Base-by-base conservation (phyloP, 1,284 basidiomycete genomes). In the Apiotrichum akiyoshidainum region DNA sequence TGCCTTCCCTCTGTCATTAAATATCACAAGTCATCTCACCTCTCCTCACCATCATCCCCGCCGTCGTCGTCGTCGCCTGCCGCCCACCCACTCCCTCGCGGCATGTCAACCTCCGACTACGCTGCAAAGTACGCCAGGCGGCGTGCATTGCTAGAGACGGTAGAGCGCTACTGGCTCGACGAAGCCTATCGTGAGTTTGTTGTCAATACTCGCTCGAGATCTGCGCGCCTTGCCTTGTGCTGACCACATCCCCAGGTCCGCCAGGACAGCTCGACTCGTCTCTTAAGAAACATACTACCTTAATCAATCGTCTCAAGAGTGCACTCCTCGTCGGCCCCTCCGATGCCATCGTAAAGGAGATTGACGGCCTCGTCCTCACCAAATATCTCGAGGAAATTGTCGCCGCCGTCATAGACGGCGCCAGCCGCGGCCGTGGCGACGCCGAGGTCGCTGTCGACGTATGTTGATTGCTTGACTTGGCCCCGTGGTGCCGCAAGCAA, bases 321-420 rank as follows among this genome's bases (percentile, higher is more conserved):
- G 62, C 69, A 0, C 61, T 78, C 5, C 68, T 78, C n/a, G 64
- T 73, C 22, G 74, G 74, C 17, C 74, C 75, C 1, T 49, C 74
- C 1, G 90, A 92, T 65, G 86, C 89, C 68, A 85, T 96, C 59
- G 80, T 94, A 70, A 95, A 94, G 77, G 96, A 99, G 70, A 86
- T 96, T 63, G 87, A 90, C 60, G 83, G 86, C 0, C 83, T 99
- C 48, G 88, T 91, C 5, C 82, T 99, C 50, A 92, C 92, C 78
- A 99, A 97, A 77, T 98, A 99, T 74, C 83, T 95, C 54, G 94
- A 97, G 68, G 96, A 99, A 79, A 87, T 98, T 61, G 88, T 90
- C 1, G 86, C 87, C 13, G 93, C 92, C 2, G 82, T 88, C 0
- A 80, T 90, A 0, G 96, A 99, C 71, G 95, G 96, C 1, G 82